These are phyloP conservation scores for Phialophora chinensis DNA, from an alignment of 2,329 filamentous ascomycete genomes.

Conservation along the genomic window DNA sequence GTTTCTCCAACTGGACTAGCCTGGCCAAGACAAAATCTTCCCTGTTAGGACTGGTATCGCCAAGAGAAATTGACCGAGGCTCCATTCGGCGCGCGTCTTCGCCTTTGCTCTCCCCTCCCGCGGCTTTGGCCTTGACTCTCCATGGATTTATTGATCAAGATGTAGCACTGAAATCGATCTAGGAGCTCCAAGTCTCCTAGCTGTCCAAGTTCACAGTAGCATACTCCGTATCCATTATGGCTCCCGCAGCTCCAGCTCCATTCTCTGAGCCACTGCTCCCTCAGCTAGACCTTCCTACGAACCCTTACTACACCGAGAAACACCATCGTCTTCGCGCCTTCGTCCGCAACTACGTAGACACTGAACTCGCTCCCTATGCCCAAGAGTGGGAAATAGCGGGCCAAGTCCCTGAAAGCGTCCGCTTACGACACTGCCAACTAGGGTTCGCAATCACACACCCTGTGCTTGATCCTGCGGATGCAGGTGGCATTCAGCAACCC, in stretches of 20 bases:
- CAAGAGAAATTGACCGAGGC: conserved; percentile 13
- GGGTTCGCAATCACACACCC: conserved; percentile 71
- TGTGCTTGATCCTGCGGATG: conserved; percentile 68
- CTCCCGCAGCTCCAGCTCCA: conserved; percentile 55
- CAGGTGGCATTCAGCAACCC: conserved; percentile 69
- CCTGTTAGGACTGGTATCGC: background rate
- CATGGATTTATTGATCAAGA: conserved; percentile 4
- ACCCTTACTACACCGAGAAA: conserved; percentile 70
- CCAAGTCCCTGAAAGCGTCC: conserved; percentile 68
- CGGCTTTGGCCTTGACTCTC: background rate
- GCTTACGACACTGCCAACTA: conserved; percentile 67
- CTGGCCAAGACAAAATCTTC: background rate
- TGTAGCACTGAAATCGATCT: background rate
- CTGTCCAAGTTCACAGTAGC: background rate
- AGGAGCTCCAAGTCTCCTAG: conserved; percentile 8
- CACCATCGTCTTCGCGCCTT: conserved; percentile 71
- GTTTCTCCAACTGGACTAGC: background rate
- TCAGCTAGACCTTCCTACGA: conserved; percentile 71
- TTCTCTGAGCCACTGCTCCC: conserved; percentile 76
- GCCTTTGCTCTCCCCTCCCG: background rate
- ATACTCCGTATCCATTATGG: conserved; percentile 16
- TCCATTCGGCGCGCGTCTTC: conserved; percentile 5
- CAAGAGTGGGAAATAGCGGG: conserved; percentile 75
- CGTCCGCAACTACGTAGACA: conserved; percentile 68
- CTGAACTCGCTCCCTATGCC: conserved; percentile 66